Conservation (phyloP, 108 stramenopile species). For the Skeletonema marinoi region DNA sequence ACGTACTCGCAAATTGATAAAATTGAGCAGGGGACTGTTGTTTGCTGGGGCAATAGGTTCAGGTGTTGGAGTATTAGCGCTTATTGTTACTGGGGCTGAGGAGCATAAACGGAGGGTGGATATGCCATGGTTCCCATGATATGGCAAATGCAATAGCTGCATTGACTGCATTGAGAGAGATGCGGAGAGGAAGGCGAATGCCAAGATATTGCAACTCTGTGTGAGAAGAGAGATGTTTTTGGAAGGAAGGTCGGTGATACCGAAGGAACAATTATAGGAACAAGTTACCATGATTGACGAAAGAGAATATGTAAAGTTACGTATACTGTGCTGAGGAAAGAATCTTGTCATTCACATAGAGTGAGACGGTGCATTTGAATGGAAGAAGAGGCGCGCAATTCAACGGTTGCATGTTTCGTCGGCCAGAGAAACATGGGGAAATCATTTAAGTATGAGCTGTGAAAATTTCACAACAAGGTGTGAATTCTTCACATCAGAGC, state of each 20-base stretch:
- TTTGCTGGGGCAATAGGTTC: background rate
- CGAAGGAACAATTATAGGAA: constrained; percentile 8
- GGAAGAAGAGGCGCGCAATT: no score
- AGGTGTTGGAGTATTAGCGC: background rate
- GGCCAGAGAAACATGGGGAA: no score
- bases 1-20: background rate
- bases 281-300: no score
- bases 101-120: constrained; percentile 15
- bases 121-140: no score
- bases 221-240: constrained; percentile 3
- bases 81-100: background rate
- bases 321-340: no score
- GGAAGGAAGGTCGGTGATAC: constrained; percentile 4
- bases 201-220: constrained; percentile 6
- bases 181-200: constrained; percentile 10
- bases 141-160: background rate
- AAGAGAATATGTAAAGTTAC: no score
- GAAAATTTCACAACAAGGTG: no score
- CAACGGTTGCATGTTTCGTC: no score
- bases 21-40: background rate
- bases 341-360: no score
- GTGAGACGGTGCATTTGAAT: no score
- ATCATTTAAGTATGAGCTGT: no score
- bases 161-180: background rate
- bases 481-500: no score